phyloP scores from a whole-genome alignment of 768 basidiomycete genomes.

The Suillus alpinus region DNA sequence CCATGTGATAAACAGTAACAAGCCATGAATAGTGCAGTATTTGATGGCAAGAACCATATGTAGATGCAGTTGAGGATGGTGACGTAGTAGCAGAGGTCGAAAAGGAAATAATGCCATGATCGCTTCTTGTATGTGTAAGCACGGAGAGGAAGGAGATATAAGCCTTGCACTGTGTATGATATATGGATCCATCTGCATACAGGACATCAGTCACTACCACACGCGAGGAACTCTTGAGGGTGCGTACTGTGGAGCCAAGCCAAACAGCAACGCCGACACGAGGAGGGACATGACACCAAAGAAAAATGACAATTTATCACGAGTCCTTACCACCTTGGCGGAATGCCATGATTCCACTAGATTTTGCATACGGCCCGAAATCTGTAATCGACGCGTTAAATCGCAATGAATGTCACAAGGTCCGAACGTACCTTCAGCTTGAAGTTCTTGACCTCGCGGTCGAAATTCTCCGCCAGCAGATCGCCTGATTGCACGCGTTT shows the following conservation, averaged over 20 bases:
- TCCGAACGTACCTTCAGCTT: constrained; percentile 67
- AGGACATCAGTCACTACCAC: constrained; percentile 9
- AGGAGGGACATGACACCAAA: constrained; percentile 90
- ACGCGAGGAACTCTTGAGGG: constrained; percentile 3
- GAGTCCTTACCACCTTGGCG: constrained; percentile 78
- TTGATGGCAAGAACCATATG: constrained; percentile 86
- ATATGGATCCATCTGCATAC: constrained; percentile 78
- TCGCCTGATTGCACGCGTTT: constrained; percentile 56
- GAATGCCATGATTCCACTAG: constrained; percentile 91
- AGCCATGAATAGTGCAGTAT: constrained; percentile 77
- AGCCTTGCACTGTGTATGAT: constrained; percentile 74
- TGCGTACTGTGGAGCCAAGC: constrained; percentile 80
- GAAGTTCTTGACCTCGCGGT: constrained; percentile 83
- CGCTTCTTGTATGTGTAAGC: constrained; percentile 88
- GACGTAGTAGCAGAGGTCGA: constrained; percentile 91
- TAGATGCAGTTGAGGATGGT: constrained; percentile 90
- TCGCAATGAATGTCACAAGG: not conserved
- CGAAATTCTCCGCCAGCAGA: constrained; percentile 70
- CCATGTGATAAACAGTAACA: constrained; percentile 94
- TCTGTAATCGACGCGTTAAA: constrained; percentile 40
- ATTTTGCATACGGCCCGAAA: constrained; percentile 74
- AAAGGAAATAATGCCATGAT: constrained; percentile 92
- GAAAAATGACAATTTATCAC: constrained; percentile 89
- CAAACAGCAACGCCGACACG: constrained; percentile 81
- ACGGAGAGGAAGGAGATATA: constrained; percentile 80